phyloP scores from a whole-genome alignment of 345 rosid genomes.

The Clarkia xantiana region DNA sequence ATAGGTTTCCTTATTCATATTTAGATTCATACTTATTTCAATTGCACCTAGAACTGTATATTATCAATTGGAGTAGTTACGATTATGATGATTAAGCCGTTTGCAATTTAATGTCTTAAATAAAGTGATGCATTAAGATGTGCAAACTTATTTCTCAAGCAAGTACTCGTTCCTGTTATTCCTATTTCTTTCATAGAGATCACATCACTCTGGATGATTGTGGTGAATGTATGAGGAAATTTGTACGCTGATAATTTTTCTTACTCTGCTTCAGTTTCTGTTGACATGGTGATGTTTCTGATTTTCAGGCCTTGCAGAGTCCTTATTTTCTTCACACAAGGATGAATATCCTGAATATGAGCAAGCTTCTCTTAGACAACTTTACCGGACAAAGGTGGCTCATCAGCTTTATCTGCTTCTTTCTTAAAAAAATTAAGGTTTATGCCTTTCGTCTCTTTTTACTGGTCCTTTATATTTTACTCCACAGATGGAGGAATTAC shows the following conservation, averaged over 20 bases:
- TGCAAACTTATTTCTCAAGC: too few species aligned
- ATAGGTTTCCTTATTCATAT: too few species aligned
- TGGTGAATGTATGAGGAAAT: too few species aligned
- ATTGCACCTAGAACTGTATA: too few species aligned
- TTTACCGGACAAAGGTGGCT: conserved; percentile 73
- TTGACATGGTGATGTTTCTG: conserved; percentile 2
- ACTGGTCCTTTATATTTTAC: conserved; percentile 8
- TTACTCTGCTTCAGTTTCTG: conserved; percentile 3
- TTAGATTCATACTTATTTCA: too few species aligned
- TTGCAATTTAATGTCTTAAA: too few species aligned
- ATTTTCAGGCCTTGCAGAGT: conserved; percentile 74
- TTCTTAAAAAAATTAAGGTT: background rate
- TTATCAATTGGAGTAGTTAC: too few species aligned
- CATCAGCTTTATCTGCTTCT: conserved; percentile 3
- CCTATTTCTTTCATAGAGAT: too few species aligned
- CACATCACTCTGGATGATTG: too few species aligned
- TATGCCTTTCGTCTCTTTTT: conserved; percentile 6
- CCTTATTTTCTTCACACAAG: conserved; percentile 82
- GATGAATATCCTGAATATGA: conserved; percentile 96
- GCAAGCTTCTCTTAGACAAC: conserved; percentile 82
- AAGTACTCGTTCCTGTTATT: too few species aligned
- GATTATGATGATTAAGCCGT: too few species aligned
- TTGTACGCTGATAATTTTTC: background rate
- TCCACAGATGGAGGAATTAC: conserved; percentile 79
- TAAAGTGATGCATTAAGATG: too few species aligned